phyloP scores from a whole-genome alignment of 2,329 filamentous ascomycete genomes.

The Allantophomopsis lycopodina region DNA sequence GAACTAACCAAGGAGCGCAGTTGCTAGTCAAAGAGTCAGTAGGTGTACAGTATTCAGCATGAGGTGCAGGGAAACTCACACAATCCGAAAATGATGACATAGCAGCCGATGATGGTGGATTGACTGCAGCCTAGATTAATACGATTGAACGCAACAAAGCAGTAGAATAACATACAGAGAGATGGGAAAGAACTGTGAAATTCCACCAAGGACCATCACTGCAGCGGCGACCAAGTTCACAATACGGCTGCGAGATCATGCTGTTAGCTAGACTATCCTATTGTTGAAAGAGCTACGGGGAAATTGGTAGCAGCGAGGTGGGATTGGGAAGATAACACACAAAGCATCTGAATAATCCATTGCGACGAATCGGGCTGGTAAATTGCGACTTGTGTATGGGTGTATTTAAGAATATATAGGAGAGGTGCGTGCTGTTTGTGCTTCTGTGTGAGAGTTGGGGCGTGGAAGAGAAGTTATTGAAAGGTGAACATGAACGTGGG shows the following conservation, averaged over 20 bases:
- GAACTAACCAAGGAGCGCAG: slow-evolving; percentile 46
- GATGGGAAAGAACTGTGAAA: slow-evolving; percentile 50
- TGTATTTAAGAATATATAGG: no score
- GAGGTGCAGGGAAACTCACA: slow-evolving; percentile 33
- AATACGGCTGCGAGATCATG: slow-evolving; percentile 53
- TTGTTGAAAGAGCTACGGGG: no score
- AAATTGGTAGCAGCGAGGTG: slow-evolving; percentile 4
- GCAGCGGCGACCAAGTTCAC: slow-evolving; percentile 83
- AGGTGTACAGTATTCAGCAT: background rate
- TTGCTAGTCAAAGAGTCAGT: slow-evolving; percentile 28
- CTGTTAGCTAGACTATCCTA: no score
- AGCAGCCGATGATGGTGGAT: slow-evolving; percentile 66
- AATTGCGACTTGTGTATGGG: no score
- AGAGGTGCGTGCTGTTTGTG: no score
- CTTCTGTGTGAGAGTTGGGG: background rate
- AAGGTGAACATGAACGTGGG: no score
- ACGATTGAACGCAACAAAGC: background rate
- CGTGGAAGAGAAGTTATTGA: background rate
- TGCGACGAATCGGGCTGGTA: slow-evolving; percentile 13
- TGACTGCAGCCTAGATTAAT: slow-evolving; percentile 30
- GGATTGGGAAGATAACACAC: slow-evolving; percentile 30
- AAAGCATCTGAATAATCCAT: slow-evolving; percentile 94
- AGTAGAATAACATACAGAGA: slow-evolving; percentile 2
- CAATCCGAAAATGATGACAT: slow-evolving; percentile 84
- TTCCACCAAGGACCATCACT: slow-evolving; percentile 77